Conservation (phyloP, 495 filamentous ascomycete species). For the Daldinia bambusicola region DNA sequence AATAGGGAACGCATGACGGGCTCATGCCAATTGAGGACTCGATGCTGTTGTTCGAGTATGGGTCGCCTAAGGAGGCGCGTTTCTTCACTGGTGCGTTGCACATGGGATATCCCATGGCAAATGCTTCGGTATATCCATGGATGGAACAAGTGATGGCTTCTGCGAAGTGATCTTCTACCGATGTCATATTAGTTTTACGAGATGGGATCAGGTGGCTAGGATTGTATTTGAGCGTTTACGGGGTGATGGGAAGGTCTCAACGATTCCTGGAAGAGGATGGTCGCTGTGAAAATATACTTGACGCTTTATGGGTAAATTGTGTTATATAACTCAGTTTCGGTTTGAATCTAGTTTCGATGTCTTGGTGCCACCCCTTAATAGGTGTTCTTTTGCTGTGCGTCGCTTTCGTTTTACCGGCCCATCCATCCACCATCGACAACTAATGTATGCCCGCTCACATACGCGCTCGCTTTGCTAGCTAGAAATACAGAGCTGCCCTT, state of each 20-base stretch:
- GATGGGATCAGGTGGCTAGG: neutral
- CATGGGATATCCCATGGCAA: conserved; percentile 72
- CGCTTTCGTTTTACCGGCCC: conserved; percentile 68
- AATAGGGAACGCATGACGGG: conserved; percentile 73
- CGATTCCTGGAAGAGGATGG: neutral
- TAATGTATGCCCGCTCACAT: conserved; percentile 83
- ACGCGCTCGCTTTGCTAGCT: conserved; percentile 77
- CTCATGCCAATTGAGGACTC: conserved; percentile 84
- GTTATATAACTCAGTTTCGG: neutral
- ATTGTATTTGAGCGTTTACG: conserved; percentile 7
- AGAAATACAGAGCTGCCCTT: conserved; percentile 85
- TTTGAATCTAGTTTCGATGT: neutral
- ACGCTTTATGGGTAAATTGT: neutral
- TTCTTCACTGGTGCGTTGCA: conserved; percentile 70
- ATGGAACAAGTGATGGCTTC: conserved; percentile 62
- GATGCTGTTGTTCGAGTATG: conserved; percentile 73
- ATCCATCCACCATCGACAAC: conserved; percentile 96
- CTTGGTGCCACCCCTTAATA: neutral
- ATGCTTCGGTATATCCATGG: conserved; percentile 64
- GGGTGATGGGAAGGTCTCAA: neutral
- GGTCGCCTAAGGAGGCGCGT: conserved; percentile 76
- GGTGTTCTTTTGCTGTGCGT: neutral
- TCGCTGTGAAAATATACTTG: neutral
- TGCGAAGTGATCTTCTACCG: conserved; percentile 14
- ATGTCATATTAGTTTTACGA: conserved; percentile 13